Evolutionary conservation across 345 rosid genomes (phyloP), one percentile per base, ranked within the genome.

Genomic region (Lepidium africanum): DNA sequence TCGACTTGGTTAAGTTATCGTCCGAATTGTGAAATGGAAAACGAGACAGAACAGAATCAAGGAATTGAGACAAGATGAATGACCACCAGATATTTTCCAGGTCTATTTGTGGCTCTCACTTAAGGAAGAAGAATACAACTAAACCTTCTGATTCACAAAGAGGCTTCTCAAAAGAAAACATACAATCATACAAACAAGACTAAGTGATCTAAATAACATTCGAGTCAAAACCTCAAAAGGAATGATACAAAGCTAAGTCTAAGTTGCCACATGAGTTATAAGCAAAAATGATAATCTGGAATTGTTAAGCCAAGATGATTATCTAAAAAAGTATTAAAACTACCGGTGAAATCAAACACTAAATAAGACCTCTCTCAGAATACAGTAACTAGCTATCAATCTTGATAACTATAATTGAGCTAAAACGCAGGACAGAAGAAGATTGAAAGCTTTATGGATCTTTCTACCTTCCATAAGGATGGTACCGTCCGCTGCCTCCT

Each of bases 381-480:
- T 72, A 72, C 76, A 72, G 33, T 64, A 43, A 14, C 19, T 70
- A 58, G 58, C 66, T 59, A 49, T 39, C 65, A 58, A 47, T 49
- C 49, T 69, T 69, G 57, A 59, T 59, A 53, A 53, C 69, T 61
- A 53, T 35, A 57, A 58, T 49, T 19, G 46, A 63, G n/a, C 46
- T 17, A 35, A 48, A 23, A 56, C 10, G 58, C 16, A 45, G 1
- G 52, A 15, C 0, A 9, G 40, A 59, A 56, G 30, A 65, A 33
- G 69, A 45, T 11, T 49, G 19, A 33, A 72, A 72, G 60, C 66
- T 56, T 65, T 32, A 40, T 57, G 10, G 2, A 61, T 35, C 48
- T 41, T 71, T 81, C 81, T 87, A 92, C 81, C 96, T 86, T 60
- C 87, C 88, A 11, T 92, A 92, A 7, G 98, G 98, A 70, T 92